Conservation (phyloP, 768 basidiomycete genomes). For the Lepiota brunneoincarnata region DNA sequence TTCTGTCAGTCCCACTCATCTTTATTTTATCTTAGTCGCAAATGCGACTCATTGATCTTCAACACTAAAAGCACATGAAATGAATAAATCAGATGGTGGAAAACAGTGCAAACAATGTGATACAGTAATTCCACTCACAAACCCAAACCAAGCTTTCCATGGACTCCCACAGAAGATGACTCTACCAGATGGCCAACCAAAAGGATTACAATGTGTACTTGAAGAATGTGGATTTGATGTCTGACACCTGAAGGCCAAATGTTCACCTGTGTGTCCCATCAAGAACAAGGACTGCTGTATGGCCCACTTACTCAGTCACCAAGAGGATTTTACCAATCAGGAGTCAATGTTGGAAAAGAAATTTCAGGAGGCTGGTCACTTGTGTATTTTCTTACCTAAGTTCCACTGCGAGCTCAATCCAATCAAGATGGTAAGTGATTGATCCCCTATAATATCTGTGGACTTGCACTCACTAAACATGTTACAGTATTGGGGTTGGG, state of each 20-base stretch:
- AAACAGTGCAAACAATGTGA: conserved; percentile 30
- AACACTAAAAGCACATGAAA: conserved; percentile 36
- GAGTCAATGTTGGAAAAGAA: background rate
- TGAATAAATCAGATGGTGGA: conserved; percentile 40
- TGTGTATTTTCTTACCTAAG: background rate
- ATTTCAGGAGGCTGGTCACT: background rate
- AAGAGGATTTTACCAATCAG: background rate
- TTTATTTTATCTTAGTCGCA: too few species aligned
- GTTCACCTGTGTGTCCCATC: background rate
- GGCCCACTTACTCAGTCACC: background rate
- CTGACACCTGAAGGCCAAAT: conserved; percentile 3
- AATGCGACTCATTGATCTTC: too few species aligned
- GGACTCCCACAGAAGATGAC: conserved; percentile 35
- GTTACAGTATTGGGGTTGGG: conserved; percentile 28
- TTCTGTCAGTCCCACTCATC: too few species aligned
- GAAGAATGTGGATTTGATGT: conserved; percentile 39
- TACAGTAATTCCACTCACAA: conserved; percentile 33
- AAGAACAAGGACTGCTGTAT: background rate
- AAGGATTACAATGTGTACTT: conserved; percentile 33
- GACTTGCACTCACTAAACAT: too few species aligned
- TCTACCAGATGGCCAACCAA: conserved; percentile 22
- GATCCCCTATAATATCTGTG: too few species aligned
- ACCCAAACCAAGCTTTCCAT: conserved; percentile 22
- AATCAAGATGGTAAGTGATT: too few species aligned
- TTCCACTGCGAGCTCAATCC: too few species aligned